A percentile compares a stretch with the other conserved stretches of the same genome.
Conservation (phyloP, 2,329 filamentous ascomycete species). For the Leptoxyphium fumago region DNA sequence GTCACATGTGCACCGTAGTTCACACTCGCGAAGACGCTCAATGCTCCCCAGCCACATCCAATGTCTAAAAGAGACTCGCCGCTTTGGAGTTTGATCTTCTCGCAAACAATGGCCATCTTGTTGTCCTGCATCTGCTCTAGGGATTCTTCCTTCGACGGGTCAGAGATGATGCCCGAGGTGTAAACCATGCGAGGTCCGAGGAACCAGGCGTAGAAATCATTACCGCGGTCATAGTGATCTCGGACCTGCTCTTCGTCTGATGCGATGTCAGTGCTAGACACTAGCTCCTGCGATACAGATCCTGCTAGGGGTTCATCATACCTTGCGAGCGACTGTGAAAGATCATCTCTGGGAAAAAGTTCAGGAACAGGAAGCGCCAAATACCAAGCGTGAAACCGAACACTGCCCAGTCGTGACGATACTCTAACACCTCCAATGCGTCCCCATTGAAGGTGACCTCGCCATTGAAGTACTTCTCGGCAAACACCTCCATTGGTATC, state of each 20-base stretch:
- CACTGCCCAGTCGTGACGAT: conserved; percentile 85
- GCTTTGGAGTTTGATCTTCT: conserved; percentile 70
- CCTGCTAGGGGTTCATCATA: too few relatives aligned
- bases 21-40: conserved; percentile 74
- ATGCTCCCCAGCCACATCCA: conserved; percentile 89
- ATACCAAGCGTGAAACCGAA: conserved; percentile 73
- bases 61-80: conserved; percentile 77
- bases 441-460: conserved; percentile 89
- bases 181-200: conserved; percentile 94
- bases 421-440: conserved; percentile 70
- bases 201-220: conserved; percentile 96
- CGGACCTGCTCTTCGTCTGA: conserved; percentile 94
- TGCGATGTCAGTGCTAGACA: too few relatives aligned
- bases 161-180: conserved; percentile 79
- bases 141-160: conserved; percentile 67
- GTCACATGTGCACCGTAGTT: conserved; percentile 73
- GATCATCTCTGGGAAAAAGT: conserved; percentile 72
- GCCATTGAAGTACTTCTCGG: conserved; percentile 90
- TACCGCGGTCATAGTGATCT: conserved; percentile 86
- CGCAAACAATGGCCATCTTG: conserved; percentile 81
- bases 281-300: too few relatives aligned
- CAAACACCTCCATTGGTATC: conserved; percentile 78
- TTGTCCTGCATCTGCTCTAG: conserved; percentile 92
- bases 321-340: conserved; percentile 79
- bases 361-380: conserved; percentile 70